phyloP scores from a whole-genome alignment of 1,284 basidiomycete genomes.

The Lignosus rhinocerotis region DNA sequence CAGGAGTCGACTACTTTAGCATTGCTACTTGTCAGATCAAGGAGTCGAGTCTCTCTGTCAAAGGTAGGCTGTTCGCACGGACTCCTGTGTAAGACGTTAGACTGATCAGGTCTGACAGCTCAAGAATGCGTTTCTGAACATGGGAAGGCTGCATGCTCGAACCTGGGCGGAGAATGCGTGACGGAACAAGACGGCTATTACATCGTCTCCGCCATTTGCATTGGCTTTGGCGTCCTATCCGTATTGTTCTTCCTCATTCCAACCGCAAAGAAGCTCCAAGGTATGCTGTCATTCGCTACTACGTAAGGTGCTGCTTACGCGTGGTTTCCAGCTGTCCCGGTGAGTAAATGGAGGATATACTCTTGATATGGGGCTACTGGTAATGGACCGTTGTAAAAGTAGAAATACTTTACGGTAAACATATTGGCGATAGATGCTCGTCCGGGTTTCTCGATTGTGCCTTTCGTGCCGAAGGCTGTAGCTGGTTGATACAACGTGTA shows the following conservation, averaged over 20 bases:
- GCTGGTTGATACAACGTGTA: slow-evolving; percentile 1
- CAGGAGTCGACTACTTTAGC: slow-evolving; percentile 85
- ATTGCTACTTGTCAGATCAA: slow-evolving; percentile 79
- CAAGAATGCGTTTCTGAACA: slow-evolving; percentile 88
- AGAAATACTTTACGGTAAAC: slow-evolving; percentile 16
- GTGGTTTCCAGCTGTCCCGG: slow-evolving; percentile 49
- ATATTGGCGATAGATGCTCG: not conserved
- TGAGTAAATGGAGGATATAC: slow-evolving; percentile 58
- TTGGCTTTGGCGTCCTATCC: slow-evolving; percentile 72
- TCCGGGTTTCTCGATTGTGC: not conserved
- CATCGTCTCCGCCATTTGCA: slow-evolving; percentile 79
- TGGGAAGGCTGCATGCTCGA: slow-evolving; percentile 80
- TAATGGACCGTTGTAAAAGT: slow-evolving; percentile 19
- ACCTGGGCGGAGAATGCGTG: slow-evolving; percentile 78
- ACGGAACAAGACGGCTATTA: slow-evolving; percentile 94
- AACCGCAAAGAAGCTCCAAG: slow-evolving; percentile 82
- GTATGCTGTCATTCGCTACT: slow-evolving; percentile 46
- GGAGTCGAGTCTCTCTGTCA: slow-evolving; percentile 53
- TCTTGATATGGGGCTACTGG: slow-evolving; percentile 10
- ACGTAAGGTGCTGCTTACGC: not conserved
- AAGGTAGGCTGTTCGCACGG: slow-evolving; percentile 47
- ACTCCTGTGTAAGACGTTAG: not conserved
- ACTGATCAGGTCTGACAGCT: slow-evolving; percentile 42
- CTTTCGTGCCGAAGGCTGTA: not conserved
- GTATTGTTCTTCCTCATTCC: slow-evolving; percentile 83